Evolutionary conservation across 2,329 filamentous ascomycete genomes (phyloP).

Genomic region (Neopestalotiopsis clavispora): DNA sequence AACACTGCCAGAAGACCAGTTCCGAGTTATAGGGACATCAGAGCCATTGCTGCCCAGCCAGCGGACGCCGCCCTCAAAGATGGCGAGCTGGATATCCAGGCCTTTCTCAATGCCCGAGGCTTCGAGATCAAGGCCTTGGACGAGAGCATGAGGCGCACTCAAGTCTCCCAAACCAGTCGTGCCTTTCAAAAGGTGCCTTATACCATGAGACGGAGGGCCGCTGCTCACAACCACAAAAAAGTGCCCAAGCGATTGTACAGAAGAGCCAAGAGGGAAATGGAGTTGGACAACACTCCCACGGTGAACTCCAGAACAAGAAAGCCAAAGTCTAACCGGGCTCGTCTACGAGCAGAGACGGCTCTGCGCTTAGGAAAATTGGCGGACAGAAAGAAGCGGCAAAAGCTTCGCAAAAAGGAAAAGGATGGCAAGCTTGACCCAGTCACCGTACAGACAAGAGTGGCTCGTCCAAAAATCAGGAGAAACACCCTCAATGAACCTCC

Average conservation of each 20-base stretch:
- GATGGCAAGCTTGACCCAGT: slow-evolving; percentile 37
- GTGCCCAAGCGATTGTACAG: slow-evolving; percentile 78
- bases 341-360: slow-evolving; percentile 76
- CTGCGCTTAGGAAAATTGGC: slow-evolving; percentile 70
- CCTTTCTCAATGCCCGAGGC: slow-evolving; percentile 83
- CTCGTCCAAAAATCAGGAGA: slow-evolving; percentile 71
- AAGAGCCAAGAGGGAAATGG: slow-evolving; percentile 76
- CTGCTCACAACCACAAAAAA: slow-evolving; percentile 92
- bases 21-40: slow-evolving; percentile 49
- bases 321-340: slow-evolving; percentile 59
- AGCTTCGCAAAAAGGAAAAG: slow-evolving; percentile 37
- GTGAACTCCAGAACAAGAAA: slow-evolving; percentile 69
- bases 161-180: slow-evolving; percentile 63
- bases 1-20: slow-evolving; percentile 42
- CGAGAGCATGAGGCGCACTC: slow-evolving; percentile 78
- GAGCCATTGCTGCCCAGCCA: slow-evolving; percentile 55
- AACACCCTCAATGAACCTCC: slow-evolving; percentile 70
- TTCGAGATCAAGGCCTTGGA: slow-evolving; percentile 90
- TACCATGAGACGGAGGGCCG: slow-evolving; percentile 82
- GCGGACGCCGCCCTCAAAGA: slow-evolving; percentile 60
- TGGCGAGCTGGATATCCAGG: slow-evolving; percentile 83
- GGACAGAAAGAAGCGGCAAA: slow-evolving; percentile 52
- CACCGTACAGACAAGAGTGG: slow-evolving; percentile 44
- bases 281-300: slow-evolving; percentile 87
- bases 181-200: slow-evolving; percentile 93